Evolutionary conservation across 352 stramenopile species (phyloP), one percentile per base, ranked within the genome.

Genomic region (Globisporangium nodosum): DNA sequence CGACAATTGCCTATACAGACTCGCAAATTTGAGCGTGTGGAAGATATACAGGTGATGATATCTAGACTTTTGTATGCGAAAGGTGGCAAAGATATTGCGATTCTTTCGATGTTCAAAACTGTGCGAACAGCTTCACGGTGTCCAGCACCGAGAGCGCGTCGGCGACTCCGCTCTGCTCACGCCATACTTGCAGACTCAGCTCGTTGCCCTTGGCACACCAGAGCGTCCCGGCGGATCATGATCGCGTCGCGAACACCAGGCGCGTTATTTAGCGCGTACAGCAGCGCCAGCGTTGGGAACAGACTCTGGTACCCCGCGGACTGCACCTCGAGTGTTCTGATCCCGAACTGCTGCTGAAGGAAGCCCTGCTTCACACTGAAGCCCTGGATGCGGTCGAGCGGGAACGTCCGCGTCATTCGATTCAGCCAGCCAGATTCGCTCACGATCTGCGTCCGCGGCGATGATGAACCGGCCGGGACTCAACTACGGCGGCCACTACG

Each of bases 401-500:
- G 71, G 52, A 77, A 71, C 39, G 47, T 70, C 61, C 77, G 75
- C 54, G 60, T 65, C 42, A 63, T 67, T 30, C 70, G 71, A 46
- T 69, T 67, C 27, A 80, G 56, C 71, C 71, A 76, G 0, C 69
- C 69, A 13, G 62, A 67, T 49, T 75, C 59, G 63, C 70, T 68
- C 18, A 68, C 53, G 42, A 80, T 56, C 40, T 61, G 68, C 37
- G 59, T 68, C 27, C 24, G 24, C 24, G 24, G 24, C 24, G 24
- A 27, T 27, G 79, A 65, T 63, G 5, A 56, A 83, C 18, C 77
- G 76, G 43, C 65, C 84, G 0, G 81, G 84, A 39, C 65, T 91
- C 11, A 86, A 89, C 61, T 91, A 93, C 45, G 84, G 84, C 52
- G 79, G 76, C 48, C 76, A 75, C 31, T 88, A 69, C 60, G 77